Conservation (phyloP, 805 yeast genomes). For the Wickerhamomyces queroliae region DNA sequence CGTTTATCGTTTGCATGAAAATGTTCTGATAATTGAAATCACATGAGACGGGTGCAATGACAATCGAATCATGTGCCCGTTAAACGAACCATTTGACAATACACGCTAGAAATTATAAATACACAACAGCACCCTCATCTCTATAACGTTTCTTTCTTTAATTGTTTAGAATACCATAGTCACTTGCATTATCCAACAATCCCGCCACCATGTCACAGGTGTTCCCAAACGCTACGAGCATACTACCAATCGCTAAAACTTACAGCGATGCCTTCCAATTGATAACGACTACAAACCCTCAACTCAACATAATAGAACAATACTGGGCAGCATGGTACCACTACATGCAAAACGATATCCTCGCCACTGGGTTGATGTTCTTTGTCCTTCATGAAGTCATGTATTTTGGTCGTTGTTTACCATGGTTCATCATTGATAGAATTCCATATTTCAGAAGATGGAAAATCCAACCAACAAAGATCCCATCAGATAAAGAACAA, state of each 20-base stretch:
- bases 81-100: not conserved
- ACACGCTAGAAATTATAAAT: too few species aligned
- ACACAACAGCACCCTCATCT: too few species aligned
- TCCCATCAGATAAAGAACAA: conserved; percentile 79
- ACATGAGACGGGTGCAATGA: not conserved
- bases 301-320: conserved; percentile 52
- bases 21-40: not conserved
- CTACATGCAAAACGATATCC: conserved; percentile 78
- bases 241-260: not conserved
- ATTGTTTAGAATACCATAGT: too few species aligned
- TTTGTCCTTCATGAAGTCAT: conserved; percentile 79
- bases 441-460: conserved; percentile 80
- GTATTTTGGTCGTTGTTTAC: conserved; percentile 89
- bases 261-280: not conserved
- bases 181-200: too few species aligned
- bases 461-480: conserved; percentile 84
- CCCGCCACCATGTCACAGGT: not conserved
- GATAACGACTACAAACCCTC: conserved; percentile 7
- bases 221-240: not conserved
- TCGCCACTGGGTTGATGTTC: conserved; percentile 88
- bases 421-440: conserved; percentile 86
- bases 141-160: too few species aligned
- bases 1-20: not conserved
- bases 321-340: conserved; percentile 89
- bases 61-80: not conserved